Evolutionary conservation across 768 basidiomycete species (phyloP), one percentile per base, ranked within the genome.

Genomic region (Gloeopeniophorella convolvens): DNA sequence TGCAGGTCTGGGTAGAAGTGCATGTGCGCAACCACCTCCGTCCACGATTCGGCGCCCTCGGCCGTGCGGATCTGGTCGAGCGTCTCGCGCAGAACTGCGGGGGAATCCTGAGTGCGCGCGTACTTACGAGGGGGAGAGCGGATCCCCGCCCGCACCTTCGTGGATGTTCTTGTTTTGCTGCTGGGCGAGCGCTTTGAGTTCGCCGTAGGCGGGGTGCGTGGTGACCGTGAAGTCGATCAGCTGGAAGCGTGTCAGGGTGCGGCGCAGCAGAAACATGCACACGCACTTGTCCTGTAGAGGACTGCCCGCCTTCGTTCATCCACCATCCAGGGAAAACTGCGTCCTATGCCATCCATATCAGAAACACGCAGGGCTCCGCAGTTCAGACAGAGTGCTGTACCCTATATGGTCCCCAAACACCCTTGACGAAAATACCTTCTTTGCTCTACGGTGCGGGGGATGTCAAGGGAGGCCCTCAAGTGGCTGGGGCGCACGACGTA

Each of bases 251-350:
- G n/a, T 36, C 30, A 47, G 23, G 35, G 42, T n/a, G 23, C 36
- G 1, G 21, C 6, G 15, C 10, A 8, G 40, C 12, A 10, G 2
- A 20, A 21, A 26, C 7, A 5, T 16, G 5, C 21, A 2, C 45
- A 33, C 24, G 20, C 45, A 85, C 85, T 69, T 92, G 90, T n/a
- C 96, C 96, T 0, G 96, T 99, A 1, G 93, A 94, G 7, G 93
- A 96, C 68, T 99, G 96, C 2, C 96, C 96, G 32, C 95, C 96
- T 68, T 99, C 96, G 62, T 94, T 99, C 92, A 97, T 96, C 96
- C 95, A 99, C 85, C 90, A 94, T 15, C 85, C 91, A 35, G 83
- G 83, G 69, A 97, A 93, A 27, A 94, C 76, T 5, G 91, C 83
- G 62, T 97, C 85, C 80, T 89, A 57, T n/a, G n/a, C n/a, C 1